Conservation (phyloP, 805 yeast species). For the Grigorovia jiainica region DNA sequence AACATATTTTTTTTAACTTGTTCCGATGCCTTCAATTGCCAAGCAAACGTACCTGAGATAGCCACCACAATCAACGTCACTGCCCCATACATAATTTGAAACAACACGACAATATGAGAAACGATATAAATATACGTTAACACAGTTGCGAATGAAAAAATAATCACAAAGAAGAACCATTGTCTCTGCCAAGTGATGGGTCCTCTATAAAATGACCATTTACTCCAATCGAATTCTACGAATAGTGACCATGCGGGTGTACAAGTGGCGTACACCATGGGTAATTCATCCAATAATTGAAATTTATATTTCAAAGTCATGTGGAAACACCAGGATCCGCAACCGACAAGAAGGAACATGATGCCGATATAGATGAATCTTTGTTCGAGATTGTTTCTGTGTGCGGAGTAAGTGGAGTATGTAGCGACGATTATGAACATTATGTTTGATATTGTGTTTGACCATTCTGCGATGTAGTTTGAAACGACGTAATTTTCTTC, state of each 20-base stretch:
- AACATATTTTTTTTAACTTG: constrained; percentile 40
- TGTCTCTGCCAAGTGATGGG: constrained; percentile 8
- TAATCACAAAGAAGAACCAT: constrained; percentile 36
- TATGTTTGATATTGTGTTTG: constrained; percentile 75
- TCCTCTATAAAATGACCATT: constrained; percentile 19
- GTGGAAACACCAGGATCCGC: constrained; percentile 93
- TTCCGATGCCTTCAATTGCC: constrained; percentile 22
- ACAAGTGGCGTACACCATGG: constrained; percentile 97
- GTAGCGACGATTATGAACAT: constrained; percentile 46
- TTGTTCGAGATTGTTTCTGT: constrained; percentile 50
- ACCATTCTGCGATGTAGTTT: constrained; percentile 78
- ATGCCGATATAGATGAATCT: constrained; percentile 63
- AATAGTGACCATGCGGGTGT: constrained; percentile 84
- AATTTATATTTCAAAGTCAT: constrained; percentile 87
- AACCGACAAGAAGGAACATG: constrained; percentile 83
- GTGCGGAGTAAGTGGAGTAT: constrained; percentile 56
- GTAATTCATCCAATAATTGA: constrained; percentile 89
- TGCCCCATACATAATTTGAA: constrained; percentile 75
- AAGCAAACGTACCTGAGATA: constrained; percentile 46
- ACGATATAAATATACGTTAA: constrained; percentile 67
- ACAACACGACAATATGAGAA: constrained; percentile 75
- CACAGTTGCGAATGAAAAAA: constrained; percentile 43
- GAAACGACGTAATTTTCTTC: constrained; percentile 92
- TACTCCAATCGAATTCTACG: constrained; percentile 36
- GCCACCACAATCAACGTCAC: constrained; percentile 66